phyloP scores from a whole-genome alignment of 2,329 filamentous ascomycete genomes.

The Hymenoscyphus albidus region DNA sequence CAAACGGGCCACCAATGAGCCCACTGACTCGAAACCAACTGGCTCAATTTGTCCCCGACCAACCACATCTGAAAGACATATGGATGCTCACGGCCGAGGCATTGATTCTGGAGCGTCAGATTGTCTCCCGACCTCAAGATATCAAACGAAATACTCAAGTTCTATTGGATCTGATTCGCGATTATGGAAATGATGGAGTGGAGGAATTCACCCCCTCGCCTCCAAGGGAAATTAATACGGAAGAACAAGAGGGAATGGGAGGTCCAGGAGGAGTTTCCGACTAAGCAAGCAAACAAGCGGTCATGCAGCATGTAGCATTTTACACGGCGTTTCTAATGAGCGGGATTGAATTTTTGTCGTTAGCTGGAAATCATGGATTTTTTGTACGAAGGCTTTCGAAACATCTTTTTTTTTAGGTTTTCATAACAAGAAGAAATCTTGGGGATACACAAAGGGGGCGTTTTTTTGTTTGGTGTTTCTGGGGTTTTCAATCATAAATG shows the following conservation, averaged over 20 bases:
- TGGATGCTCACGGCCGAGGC: slow-evolving; percentile 63
- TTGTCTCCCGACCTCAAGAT: slow-evolving; percentile 54
- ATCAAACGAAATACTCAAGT: slow-evolving; percentile 62
- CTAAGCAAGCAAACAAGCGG: slow-evolving; percentile 28
- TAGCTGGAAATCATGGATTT: not conserved
- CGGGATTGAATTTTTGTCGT: no score
- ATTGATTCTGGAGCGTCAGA: slow-evolving; percentile 54
- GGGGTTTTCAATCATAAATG: not conserved
- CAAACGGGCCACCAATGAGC: slow-evolving; percentile 60
- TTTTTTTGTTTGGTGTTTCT: not conserved
- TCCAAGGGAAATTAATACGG: slow-evolving; percentile 20
- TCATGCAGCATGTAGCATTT: slow-evolving; percentile 5
- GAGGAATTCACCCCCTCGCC: slow-evolving; percentile 49
- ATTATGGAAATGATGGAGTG: slow-evolving; percentile 55
- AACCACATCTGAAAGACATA: slow-evolving; percentile 56
- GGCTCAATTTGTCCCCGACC: slow-evolving; percentile 48
- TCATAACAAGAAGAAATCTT: not conserved
- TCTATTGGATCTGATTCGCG: slow-evolving; percentile 60
- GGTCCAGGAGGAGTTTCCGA: slow-evolving; percentile 25
- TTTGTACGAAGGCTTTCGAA: not conserved
- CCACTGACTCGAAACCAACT: slow-evolving; percentile 49
- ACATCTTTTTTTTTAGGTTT: not conserved
- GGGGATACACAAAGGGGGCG: slow-evolving; percentile 6
- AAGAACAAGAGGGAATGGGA: slow-evolving; percentile 23
- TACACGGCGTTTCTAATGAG: not conserved